These are phyloP conservation scores for Sporothrix humicola DNA, from an alignment of 2,329 filamentous ascomycete genomes.

Conservation along the genomic window DNA sequence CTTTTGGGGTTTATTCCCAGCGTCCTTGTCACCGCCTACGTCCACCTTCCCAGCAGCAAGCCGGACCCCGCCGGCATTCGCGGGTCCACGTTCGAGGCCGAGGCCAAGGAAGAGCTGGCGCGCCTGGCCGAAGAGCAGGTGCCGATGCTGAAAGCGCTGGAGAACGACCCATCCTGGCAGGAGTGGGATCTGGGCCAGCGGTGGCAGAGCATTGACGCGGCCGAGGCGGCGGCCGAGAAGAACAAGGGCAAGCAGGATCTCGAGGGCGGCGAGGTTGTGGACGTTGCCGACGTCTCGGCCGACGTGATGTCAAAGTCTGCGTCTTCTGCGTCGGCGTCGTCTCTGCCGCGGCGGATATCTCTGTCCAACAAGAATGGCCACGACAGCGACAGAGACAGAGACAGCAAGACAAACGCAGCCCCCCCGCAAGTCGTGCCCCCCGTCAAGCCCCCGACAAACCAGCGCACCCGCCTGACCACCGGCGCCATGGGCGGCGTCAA, in stretches of 20 bases:
- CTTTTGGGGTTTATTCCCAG: neutral
- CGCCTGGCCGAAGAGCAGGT: constrained; percentile 2
- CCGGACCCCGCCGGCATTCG: neutral
- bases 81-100: constrained; percentile 32
- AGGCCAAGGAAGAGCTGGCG: neutral
- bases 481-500: constrained; percentile 51
- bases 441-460: neutral
- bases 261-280: neutral
- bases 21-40: neutral
- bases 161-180: constrained; percentile 35
- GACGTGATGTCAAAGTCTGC: constrained; percentile 8
- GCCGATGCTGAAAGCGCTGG: constrained; percentile 35
- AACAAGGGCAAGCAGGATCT: neutral
- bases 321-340: neutral
- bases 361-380: neutral
- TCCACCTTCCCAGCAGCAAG: neutral
- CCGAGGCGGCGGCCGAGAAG: neutral
- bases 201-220: constrained; percentile 19
- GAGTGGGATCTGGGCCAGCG: constrained; percentile 34
- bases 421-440: neutral
- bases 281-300: constrained; percentile 32
- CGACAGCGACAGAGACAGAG: no score
- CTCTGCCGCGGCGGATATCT: neutral
- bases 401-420: no score
- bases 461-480: constrained; percentile 47